A percentile compares a stretch with the other conserved stretches of the same genome.
phyloP scores from a whole-genome alignment of 805 yeast species.

The Candida broadrunensis region DNA sequence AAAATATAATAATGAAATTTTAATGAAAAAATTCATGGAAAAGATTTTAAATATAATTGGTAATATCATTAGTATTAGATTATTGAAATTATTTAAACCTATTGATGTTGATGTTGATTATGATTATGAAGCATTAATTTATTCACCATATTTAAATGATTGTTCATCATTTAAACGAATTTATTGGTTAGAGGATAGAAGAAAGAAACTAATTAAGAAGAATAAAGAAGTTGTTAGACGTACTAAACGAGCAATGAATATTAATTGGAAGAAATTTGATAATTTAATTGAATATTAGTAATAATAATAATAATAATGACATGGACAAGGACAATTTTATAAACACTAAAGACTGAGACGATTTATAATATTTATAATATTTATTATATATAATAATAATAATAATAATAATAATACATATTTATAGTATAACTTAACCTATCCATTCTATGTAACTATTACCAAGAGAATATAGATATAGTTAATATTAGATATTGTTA shows the following conservation, averaged over 20 bases:
- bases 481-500: too few relatives aligned
- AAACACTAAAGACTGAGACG: too few relatives aligned
- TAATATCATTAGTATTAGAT: conserved; percentile 21
- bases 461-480: too few relatives aligned
- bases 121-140: conserved; percentile 22
- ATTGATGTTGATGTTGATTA: conserved; percentile 8
- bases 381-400: too few relatives aligned
- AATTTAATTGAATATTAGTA: conserved; percentile 3
- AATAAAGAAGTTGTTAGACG: neutral
- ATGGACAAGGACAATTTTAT: too few relatives aligned
- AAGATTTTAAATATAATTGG: conserved; percentile 22
- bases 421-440: too few relatives aligned
- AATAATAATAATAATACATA: too few relatives aligned
- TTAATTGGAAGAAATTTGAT: conserved; percentile 3
- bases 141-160: conserved; percentile 19
- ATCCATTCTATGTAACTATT: too few relatives aligned
- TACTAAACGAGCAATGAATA: neutral
- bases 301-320: neutral
- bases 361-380: too few relatives aligned
- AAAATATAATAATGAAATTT: conserved; percentile 30
- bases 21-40: conserved; percentile 25
- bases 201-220: neutral
- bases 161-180: conserved; percentile 18
- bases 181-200: conserved; percentile 22
- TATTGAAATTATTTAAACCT: conserved; percentile 21